phyloP scores from a whole-genome alignment of 306 rosid species.

The Castanea sativa region DNA sequence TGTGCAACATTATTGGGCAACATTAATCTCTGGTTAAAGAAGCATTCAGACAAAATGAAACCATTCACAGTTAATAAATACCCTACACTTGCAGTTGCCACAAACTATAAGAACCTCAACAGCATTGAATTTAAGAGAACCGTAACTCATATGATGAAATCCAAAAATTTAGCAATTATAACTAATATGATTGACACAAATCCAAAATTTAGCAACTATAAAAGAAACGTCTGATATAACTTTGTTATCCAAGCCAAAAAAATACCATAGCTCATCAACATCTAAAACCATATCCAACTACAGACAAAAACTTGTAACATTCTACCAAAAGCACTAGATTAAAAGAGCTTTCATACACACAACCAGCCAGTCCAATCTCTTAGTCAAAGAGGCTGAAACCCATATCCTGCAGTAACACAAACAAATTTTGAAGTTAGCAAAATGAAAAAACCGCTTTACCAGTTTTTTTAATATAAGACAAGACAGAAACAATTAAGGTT shows the following conservation, averaged over 20 bases:
- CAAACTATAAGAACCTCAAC: too few species aligned
- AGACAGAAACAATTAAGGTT: background rate
- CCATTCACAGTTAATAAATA: too few species aligned
- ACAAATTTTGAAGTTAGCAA: background rate
- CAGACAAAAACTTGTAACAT: constrained; percentile 25
- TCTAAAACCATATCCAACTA: constrained; percentile 34
- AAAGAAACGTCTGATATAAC: constrained; percentile 15
- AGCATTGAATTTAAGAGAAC: background rate
- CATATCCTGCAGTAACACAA: constrained; percentile 57
- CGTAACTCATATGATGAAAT: background rate
- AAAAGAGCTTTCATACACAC: constrained; percentile 15
- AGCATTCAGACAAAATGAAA: too few species aligned
- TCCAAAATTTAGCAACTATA: constrained; percentile 13
- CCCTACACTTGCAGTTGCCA: too few species aligned
- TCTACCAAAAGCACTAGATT: constrained; percentile 20
- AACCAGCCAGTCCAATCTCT: constrained; percentile 1
- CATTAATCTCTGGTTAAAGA: too few species aligned
- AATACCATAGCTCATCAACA: constrained; percentile 20
- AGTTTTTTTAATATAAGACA: background rate
- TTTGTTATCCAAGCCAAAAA: constrained; percentile 26
- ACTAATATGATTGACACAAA: background rate
- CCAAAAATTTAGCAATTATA: background rate
- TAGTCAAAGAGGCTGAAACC: constrained; percentile 72
- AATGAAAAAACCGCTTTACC: background rate
- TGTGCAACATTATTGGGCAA: too few species aligned